Base-by-base conservation (phyloP, 371 early-diverging fungal genomes). In the Rhizopus microsporus region DNA sequence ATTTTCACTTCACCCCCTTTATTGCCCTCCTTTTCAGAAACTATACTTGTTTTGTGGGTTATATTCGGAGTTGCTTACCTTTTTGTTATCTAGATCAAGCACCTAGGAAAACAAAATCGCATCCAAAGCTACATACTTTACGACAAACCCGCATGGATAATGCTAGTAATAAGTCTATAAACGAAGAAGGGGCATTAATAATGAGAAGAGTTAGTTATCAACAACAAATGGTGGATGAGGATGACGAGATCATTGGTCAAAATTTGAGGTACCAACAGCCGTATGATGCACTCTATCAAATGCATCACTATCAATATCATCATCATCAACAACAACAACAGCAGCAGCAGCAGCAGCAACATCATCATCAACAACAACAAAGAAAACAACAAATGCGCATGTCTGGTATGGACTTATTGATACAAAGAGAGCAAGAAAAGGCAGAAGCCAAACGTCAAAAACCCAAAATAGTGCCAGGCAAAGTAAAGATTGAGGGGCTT, bases 341-440 rank as follows among this genome's bases (percentile, higher is more conserved):
- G 38, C 54, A 68, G 29, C 59, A 59, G 33, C 33, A 37, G 34
- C 37, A 48, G 32, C 43, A 42, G 17, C 56, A 59, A 33, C 56
- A 57, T 15, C 44, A 49, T 40, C 44, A 43, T 16, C 42, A 59
- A 33, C 51, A 57, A 44, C 34, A 29, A 15, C 48, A 48, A 38
- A 42, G 5, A 29, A 56, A 53, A 0, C 68, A 74, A 3, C 63
- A 67, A 34, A 54, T 62, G 9, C 67, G 72, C 44, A 71, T 77
- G 70, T 74, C 75, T 7, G 79, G 76, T 47, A 78, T 78, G 74
- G 79, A 78, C 43, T 56, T 78, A 29, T 42, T 78, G 16, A 65
- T 66, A 17, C 76, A 78, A 57, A 57, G 71, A 23, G 79, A 78
- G 34, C 76, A 73, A 51, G 76, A 78, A 51, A 75, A 70, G 44